Evolutionary conservation across 2,329 filamentous ascomycete genomes (phyloP).

Genomic region (Cladosporium sphaerospermum): DNA sequence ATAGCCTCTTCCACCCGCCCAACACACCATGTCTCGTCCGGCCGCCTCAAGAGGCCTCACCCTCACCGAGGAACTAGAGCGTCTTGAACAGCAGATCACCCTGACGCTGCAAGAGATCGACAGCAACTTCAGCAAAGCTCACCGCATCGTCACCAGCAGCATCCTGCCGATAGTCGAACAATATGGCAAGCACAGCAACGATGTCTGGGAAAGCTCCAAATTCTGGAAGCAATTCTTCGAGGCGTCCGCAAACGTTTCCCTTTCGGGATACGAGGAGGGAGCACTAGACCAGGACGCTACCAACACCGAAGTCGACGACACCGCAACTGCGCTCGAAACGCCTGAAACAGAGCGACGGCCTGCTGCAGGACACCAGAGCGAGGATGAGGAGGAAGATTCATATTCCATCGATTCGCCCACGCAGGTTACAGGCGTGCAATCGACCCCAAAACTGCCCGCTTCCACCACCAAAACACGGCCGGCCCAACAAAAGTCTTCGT

Average conservation of each 20-base stretch:
- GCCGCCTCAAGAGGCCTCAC: constrained; percentile 57
- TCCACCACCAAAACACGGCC: constrained; percentile 29
- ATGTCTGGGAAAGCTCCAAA: constrained; percentile 96
- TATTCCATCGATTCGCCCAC: constrained; percentile 60
- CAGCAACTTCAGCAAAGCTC: constrained; percentile 93
- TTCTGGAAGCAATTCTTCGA: constrained; percentile 99
- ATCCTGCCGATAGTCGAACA: constrained; percentile 92
- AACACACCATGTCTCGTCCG: constrained; percentile 44
- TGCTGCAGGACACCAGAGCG: constrained; percentile 23
- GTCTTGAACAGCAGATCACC: constrained; percentile 92
- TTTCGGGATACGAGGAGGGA: constrained; percentile 87
- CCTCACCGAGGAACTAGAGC: constrained; percentile 91
- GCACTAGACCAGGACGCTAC: constrained; percentile 52
- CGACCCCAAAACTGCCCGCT: constrained; percentile 51
- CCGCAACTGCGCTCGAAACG: constrained; percentile 23
- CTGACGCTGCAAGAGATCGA: constrained; percentile 98
- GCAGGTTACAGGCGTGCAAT: constrained; percentile 43
- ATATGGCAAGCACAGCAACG: constrained; percentile 86
- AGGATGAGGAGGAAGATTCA: constrained; percentile 40
- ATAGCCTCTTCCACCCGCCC: too few relatives aligned
- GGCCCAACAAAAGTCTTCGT: constrained; percentile 10
- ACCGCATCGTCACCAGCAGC: constrained; percentile 89
- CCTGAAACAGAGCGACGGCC: constrained; percentile 24
- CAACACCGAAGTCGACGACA: constrained; percentile 31
- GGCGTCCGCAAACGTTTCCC: constrained; percentile 91